Conservation (phyloP, 768 basidiomycete genomes). For the Lactarius hatsudake region DNA sequence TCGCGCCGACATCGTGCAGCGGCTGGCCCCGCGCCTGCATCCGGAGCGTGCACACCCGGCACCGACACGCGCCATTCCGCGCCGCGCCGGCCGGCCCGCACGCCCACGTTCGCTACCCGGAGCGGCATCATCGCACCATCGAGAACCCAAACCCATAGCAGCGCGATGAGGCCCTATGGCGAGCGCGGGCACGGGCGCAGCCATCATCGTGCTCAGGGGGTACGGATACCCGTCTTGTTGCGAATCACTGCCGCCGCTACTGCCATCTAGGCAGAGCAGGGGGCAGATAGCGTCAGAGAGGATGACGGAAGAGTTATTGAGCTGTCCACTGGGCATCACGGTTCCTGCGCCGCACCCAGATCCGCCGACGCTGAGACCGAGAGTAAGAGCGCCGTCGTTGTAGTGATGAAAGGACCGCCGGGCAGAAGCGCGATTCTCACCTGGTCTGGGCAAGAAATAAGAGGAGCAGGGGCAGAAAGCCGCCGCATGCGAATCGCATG, state of each 20-base stretch:
- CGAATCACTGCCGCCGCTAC: no score
- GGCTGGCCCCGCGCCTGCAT: slow-evolving; percentile 17
- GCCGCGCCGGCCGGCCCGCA: neutral
- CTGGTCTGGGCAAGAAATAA: slow-evolving; percentile 1
- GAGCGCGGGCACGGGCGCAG: neutral
- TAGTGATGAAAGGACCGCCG: neutral
- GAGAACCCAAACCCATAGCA: slow-evolving; percentile 16
- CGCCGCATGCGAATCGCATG: slow-evolving; percentile 17
- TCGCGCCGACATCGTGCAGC: slow-evolving; percentile 10
- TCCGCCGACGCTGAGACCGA: neutral
- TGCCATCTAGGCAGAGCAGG: neutral
- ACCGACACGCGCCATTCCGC: slow-evolving; percentile 13
- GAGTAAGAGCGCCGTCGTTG: neutral
- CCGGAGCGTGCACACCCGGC: slow-evolving; percentile 20
- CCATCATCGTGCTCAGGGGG: neutral
- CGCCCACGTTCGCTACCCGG: neutral
- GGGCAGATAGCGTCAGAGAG: neutral
- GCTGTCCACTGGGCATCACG: neutral
- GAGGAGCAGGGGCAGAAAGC: neutral
- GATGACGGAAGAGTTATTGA: neutral
- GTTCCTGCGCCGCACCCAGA: neutral
- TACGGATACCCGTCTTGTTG: no score
- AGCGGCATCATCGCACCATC: neutral
- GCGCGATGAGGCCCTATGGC: neutral
- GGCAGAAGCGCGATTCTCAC: slow-evolving; percentile 3